These are phyloP conservation scores for Calocybe indica DNA, from an alignment of 768 basidiomycete genomes.

Conservation along the genomic window DNA sequence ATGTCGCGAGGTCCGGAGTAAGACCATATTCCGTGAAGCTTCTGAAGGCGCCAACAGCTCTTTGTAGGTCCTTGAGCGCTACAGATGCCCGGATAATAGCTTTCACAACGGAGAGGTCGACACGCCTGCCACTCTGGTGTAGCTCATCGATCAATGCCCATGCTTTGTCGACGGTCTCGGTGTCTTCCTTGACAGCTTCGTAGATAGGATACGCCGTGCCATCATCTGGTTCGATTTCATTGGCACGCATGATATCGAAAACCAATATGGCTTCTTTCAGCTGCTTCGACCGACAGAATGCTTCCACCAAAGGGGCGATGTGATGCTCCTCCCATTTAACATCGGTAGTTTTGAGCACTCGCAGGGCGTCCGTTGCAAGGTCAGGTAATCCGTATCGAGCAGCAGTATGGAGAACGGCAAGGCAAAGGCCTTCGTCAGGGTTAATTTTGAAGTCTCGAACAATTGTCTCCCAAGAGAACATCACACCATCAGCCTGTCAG, in stretches of 20 bases:
- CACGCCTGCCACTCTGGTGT: conserved; percentile 38
- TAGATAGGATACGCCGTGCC: conserved; percentile 47
- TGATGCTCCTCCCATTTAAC: conserved; percentile 62
- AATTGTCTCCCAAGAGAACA: conserved; percentile 54
- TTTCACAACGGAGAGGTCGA: conserved; percentile 62
- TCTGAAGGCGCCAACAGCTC: conserved; percentile 74
- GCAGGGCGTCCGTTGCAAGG: conserved; percentile 62
- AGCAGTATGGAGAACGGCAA: conserved; percentile 66
- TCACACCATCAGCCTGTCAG: conserved; percentile 60
- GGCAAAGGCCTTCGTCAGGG: conserved; percentile 72
- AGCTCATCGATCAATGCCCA: conserved; percentile 63
- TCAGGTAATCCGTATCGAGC: conserved; percentile 67
- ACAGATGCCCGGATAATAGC: conserved; percentile 61
- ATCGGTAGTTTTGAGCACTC: conserved; percentile 42
- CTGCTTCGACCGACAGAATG: conserved; percentile 52
- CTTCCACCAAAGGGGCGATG: conserved; percentile 71
- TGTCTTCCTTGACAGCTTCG: conserved; percentile 35
- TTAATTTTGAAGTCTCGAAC: conserved; percentile 44
- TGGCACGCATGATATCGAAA: conserved; percentile 53
- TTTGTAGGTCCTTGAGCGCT: conserved; percentile 58
- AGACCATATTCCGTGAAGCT: conserved; percentile 49
- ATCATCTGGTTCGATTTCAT: conserved; percentile 40
- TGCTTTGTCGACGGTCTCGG: conserved; percentile 54
- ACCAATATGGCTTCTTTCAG: conserved; percentile 59
- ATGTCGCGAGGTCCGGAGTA: conserved; percentile 57